Base-by-base conservation (phyloP, 345 rosid species). In the Syzygium aromaticum region DNA sequence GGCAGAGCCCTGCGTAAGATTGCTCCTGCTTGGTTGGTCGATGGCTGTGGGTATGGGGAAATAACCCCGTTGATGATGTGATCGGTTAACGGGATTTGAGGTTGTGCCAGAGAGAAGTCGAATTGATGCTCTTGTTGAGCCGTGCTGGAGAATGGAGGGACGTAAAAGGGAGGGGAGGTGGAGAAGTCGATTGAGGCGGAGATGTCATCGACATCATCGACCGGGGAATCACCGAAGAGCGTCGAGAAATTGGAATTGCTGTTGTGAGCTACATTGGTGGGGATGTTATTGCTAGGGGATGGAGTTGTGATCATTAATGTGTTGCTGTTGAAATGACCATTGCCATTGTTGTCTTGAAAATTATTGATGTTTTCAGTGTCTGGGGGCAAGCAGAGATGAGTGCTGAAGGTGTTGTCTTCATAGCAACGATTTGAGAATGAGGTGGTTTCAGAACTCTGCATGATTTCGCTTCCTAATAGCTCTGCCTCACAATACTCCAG, bases 151-250 rank as follows among this genome's bases (percentile, higher is more conserved):
- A 22, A 61, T 6, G 87, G 92, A 77, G 96, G 92, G 52, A 93
- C 90, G 54, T 95, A 89, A 88, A 94, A 93, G 8, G 94, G 84
- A 84, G 96, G 93, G 38, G 98, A 92, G 11, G 97, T 89, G 77
- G 99, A 96, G 86, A 98, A 98, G 88, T 98, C 96, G n/a, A 98
- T 95, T 46, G 99, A 95, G 88, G 96, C 97, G 1, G 97, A 94
- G 87, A 98, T 95, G 84, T 95, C 98, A 57, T 95, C 94, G 22
- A 52, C 95, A 95, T 84, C 94, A 95, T 11, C 89, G 85, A 96
- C 90, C 1, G 49, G 23, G 82, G 82, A 2, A 38, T 73, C 82
- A 52, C 94, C 96, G 64, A 94, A 95, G 86, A 96, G 89, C n/a
- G 90, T 87, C 4, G 96, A 92, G 23, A 94, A 88, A 86, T 90